These are phyloP conservation scores for Hymenoscyphus repandus DNA, from an alignment of 2,329 filamentous ascomycete genomes.

Conservation along the genomic window DNA sequence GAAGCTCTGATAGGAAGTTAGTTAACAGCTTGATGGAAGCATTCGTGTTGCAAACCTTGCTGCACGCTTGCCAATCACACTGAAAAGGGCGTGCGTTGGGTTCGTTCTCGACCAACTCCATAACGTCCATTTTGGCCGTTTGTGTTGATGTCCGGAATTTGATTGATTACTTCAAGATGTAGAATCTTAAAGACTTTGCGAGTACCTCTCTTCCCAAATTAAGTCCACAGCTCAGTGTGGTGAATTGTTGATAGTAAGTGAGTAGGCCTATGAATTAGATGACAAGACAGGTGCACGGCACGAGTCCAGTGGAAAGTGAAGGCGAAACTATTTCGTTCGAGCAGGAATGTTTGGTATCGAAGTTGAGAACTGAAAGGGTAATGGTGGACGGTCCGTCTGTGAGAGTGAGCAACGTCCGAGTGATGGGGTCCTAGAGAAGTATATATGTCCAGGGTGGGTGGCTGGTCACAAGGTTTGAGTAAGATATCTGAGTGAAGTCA, in stretches of 20 bases:
- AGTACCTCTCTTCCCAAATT: background rate
- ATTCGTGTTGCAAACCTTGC: constrained; percentile 44
- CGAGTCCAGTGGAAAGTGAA: constrained; percentile 12
- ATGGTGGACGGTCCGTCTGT: background rate
- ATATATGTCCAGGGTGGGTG: background rate
- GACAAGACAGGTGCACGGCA: constrained; percentile 10
- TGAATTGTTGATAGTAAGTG: background rate
- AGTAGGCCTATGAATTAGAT: constrained; percentile 1
- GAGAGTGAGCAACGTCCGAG: constrained; percentile 1
- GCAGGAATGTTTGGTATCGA: background rate
- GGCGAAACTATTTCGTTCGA: constrained; percentile 5
- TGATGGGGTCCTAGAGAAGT: constrained; percentile 3
- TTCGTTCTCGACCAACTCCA: constrained; percentile 61
- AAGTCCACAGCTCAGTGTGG: background rate
- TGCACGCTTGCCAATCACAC: constrained; percentile 58
- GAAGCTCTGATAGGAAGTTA: constrained; percentile 49
- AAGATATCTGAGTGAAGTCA: constrained; percentile 24
- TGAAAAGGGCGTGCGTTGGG: constrained; percentile 56
- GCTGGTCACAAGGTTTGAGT: constrained; percentile 6
- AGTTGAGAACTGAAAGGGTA: background rate
- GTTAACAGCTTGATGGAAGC: constrained; percentile 6
- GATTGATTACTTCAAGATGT: background rate
- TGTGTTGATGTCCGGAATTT: background rate
- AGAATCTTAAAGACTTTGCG: background rate
- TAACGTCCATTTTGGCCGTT: constrained; percentile 49